phyloP scores from a whole-genome alignment of 768 basidiomycete genomes.

The Trametes sanguinea region DNA sequence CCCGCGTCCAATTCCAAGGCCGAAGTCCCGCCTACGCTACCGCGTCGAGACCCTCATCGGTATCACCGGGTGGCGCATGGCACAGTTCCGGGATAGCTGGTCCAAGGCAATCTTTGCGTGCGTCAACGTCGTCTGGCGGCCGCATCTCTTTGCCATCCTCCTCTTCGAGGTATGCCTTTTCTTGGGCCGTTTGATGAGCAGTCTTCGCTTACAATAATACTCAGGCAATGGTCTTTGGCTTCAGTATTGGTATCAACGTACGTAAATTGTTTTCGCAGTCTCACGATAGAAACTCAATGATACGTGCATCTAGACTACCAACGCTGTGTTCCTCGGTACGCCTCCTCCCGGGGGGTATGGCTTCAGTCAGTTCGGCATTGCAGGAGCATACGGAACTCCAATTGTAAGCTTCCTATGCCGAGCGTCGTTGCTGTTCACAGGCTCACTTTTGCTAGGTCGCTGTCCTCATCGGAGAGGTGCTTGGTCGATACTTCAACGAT shows the following conservation, averaged over 20 bases:
- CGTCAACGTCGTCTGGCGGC: constrained; percentile 61
- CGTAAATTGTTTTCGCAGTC: no score
- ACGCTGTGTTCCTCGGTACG: constrained; percentile 61
- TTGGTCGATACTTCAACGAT: constrained; percentile 55
- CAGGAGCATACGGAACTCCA: constrained; percentile 56
- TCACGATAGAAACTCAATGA: no score
- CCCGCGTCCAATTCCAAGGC: constrained; percentile 46
- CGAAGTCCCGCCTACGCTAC: constrained; percentile 46
- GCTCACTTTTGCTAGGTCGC: no score
- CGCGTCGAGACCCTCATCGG: constrained; percentile 64
- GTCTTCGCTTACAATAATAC: background rate
- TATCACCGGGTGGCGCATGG: constrained; percentile 59
- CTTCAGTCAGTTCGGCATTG: constrained; percentile 49
- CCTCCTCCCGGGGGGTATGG: constrained; percentile 57
- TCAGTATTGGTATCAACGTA: constrained; percentile 64
- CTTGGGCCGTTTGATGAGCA: background rate
- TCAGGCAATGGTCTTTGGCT: constrained; percentile 62
- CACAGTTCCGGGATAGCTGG: constrained; percentile 57
- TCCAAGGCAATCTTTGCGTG: constrained; percentile 44
- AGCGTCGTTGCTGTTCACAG: no score
- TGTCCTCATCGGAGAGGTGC: constrained; percentile 51
- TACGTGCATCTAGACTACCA: no score
- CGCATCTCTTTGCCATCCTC: constrained; percentile 54
- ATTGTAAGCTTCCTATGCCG: no score
- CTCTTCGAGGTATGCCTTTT: constrained; percentile 49